Percentiles rank a stretch among this genome's conserved stretches.
phyloP scores from a whole-genome alignment of 2,329 filamentous ascomycete genomes.

The Trichophyton simii region DNA sequence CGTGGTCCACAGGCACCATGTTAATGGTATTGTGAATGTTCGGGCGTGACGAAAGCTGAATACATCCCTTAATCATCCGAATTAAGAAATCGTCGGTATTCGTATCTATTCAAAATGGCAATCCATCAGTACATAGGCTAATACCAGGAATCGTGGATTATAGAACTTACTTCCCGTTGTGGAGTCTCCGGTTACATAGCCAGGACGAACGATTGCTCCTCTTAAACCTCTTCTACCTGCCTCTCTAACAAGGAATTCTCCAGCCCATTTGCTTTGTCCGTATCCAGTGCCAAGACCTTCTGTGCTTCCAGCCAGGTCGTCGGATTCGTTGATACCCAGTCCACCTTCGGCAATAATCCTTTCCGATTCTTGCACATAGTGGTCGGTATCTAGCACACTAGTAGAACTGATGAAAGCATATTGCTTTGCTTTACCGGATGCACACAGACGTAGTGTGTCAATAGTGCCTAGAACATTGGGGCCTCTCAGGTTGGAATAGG shows the following conservation, averaged over 20 bases:
- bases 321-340: conserved; percentile 56
- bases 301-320: conserved; percentile 65
- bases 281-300: conserved; percentile 74
- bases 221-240: conserved; percentile 64
- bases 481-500: conserved; percentile 57
- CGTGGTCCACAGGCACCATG: conserved; percentile 74
- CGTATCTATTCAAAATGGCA: conserved; percentile 34
- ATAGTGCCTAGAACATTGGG: conserved; percentile 75
- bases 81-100: conserved; percentile 87
- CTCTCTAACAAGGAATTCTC: conserved; percentile 59
- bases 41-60: conserved; percentile 63
- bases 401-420: conserved; percentile 77
- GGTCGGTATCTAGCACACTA: conserved; percentile 64
- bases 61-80: conserved; percentile 72
- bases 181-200: conserved; percentile 70
- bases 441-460: conserved; percentile 62
- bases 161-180: conserved; percentile 41
- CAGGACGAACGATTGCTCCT: conserved; percentile 66
- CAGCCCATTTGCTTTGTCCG: conserved; percentile 81
- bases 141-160: background rate
- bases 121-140: background rate
- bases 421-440: conserved; percentile 62
- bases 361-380: conserved; percentile 65
- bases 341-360: conserved; percentile 48
- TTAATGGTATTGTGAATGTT: conserved; percentile 80